A percentile compares a stretch with the other conserved stretches of the same genome.
Conservation (phyloP, 208 protist species). For the Kentomonas sorsogonicus region DNA sequence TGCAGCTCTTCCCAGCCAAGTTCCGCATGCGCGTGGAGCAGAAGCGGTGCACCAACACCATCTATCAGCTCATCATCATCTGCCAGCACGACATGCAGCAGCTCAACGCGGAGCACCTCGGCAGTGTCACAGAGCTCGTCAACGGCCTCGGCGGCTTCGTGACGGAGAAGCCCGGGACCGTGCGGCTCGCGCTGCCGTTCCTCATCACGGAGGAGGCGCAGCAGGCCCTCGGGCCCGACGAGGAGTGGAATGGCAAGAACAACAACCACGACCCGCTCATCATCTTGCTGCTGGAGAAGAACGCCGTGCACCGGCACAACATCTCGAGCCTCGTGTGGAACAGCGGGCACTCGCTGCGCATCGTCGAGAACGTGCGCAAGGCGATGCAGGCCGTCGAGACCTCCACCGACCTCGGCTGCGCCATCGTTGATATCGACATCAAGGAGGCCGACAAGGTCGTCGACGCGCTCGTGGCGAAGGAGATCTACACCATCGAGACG, state of each 20-base stretch:
- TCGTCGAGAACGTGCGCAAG: conserved; percentile 51
- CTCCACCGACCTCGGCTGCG: conserved; percentile 56
- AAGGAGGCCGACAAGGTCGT: conserved; percentile 33
- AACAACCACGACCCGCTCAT: conserved; percentile 44
- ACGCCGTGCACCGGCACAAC: conserved; percentile 60
- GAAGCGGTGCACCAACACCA: conserved; percentile 42
- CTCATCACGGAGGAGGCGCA: conserved; percentile 38
- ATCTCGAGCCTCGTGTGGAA: conserved; percentile 48
- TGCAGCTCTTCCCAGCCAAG: conserved; percentile 45
- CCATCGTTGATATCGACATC: conserved; percentile 50
- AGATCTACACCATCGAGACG: conserved; percentile 58
- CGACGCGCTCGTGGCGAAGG: conserved; percentile 35
- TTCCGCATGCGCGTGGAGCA: conserved; percentile 52
- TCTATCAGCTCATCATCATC: conserved; percentile 47
- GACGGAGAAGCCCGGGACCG: conserved; percentile 28
- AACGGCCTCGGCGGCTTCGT: conserved; percentile 54
- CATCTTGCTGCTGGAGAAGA: conserved; percentile 60
- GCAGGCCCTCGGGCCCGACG: too few species aligned
- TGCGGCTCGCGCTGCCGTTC: conserved; percentile 43
- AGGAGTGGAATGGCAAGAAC: too few species aligned
- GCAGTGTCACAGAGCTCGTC: conserved; percentile 24
- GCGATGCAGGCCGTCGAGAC: conserved; percentile 51
- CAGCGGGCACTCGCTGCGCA: conserved; percentile 49
- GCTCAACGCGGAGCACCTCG: conserved; percentile 26
- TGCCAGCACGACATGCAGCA: conserved; percentile 39